Conservation (phyloP, 305 asterid genomes). For the Vinca major region DNA sequence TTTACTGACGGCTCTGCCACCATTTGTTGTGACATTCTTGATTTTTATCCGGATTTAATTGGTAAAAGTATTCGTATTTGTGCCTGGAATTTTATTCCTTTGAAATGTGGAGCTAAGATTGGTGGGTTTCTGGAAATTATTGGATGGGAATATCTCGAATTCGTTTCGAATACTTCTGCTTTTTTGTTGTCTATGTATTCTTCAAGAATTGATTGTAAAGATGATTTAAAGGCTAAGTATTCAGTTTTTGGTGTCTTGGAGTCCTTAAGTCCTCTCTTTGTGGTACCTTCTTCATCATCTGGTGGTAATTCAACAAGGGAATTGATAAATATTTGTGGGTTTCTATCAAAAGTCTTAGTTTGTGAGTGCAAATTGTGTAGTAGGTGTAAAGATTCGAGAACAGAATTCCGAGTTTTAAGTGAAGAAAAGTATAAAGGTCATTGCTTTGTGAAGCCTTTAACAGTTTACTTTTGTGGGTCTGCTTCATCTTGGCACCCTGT, state of each 20-base stretch:
- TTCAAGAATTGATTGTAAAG: conserved; percentile 11
- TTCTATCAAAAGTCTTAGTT: conserved; percentile 53
- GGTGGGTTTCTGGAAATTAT: conserved; percentile 72
- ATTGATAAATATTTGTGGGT: conserved; percentile 36
- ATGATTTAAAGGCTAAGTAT: conserved; percentile 20
- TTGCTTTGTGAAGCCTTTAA: conserved; percentile 34
- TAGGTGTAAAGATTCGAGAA: conserved; percentile 23
- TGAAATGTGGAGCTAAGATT: conserved; percentile 14
- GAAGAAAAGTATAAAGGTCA: conserved; percentile 31
- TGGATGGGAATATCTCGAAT: conserved; percentile 40
- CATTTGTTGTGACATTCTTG: conserved; percentile 63
- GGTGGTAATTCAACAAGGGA: conserved; percentile 12
- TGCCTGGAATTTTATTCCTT: conserved; percentile 80
- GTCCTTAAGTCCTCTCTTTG: conserved; percentile 57
- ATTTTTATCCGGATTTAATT: conserved; percentile 39
- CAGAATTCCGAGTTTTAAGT: conserved; percentile 21
- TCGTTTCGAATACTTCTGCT: conserved; percentile 19
- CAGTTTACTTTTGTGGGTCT: conserved; percentile 51
- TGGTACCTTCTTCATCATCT: conserved; percentile 45
- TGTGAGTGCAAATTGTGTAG: conserved; percentile 67
- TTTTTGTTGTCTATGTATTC: conserved; percentile 23
- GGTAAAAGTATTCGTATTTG: conserved; percentile 35
- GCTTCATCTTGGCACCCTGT: conserved; percentile 78
- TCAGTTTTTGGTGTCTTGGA: conserved; percentile 43
- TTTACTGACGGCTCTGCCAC: conserved; percentile 47